A percentile compares a stretch with the other conserved stretches of the same genome.
These are phyloP conservation scores for Yarrowia deformans DNA, from an alignment of 805 yeast genomes.

Conservation along the genomic window DNA sequence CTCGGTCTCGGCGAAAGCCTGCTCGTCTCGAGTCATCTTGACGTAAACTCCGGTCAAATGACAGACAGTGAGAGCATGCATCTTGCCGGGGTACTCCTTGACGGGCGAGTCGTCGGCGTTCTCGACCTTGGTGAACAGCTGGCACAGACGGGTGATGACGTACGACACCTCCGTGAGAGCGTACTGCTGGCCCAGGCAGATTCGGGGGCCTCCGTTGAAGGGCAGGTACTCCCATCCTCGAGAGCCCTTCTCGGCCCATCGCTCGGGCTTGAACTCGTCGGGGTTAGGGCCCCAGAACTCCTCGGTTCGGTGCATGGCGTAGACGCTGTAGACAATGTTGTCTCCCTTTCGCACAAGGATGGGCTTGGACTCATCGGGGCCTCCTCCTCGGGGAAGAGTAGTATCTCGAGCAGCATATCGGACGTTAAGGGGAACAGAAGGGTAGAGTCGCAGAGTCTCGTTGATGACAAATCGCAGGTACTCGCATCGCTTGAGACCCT, in stretches of 20 bases:
- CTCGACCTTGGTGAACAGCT: slow-evolving; percentile 41
- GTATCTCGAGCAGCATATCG: slow-evolving; percentile 58
- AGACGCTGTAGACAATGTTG: slow-evolving; percentile 53
- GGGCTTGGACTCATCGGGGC: slow-evolving; percentile 53
- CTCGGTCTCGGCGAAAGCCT: neutral
- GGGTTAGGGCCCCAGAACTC: slow-evolving; percentile 57
- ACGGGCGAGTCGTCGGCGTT: slow-evolving; percentile 6
- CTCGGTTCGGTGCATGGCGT: slow-evolving; percentile 55
- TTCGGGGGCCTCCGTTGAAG: slow-evolving; percentile 64
- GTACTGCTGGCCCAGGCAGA: slow-evolving; percentile 64
- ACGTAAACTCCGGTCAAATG: slow-evolving; percentile 17
- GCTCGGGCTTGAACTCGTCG: slow-evolving; percentile 55
- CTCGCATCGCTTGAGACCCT: slow-evolving; percentile 58
- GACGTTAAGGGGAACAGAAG: slow-evolving; percentile 60
- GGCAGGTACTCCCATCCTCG: slow-evolving; percentile 58
- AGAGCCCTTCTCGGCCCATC: slow-evolving; percentile 55
- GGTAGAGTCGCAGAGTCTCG: slow-evolving; percentile 60
- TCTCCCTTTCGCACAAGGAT: slow-evolving; percentile 56
- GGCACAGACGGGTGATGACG: slow-evolving; percentile 53
- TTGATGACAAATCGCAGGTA: slow-evolving; percentile 58
- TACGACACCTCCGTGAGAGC: slow-evolving; percentile 63
- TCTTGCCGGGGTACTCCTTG: slow-evolving; percentile 1
- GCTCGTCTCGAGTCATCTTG: slow-evolving; percentile 32
- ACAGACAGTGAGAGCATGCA: slow-evolving; percentile 32
- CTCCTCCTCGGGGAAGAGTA: slow-evolving; percentile 61